Evolutionary conservation across 352 stramenopile species (phyloP).

Genomic region (Phytophthora lateralis): DNA sequence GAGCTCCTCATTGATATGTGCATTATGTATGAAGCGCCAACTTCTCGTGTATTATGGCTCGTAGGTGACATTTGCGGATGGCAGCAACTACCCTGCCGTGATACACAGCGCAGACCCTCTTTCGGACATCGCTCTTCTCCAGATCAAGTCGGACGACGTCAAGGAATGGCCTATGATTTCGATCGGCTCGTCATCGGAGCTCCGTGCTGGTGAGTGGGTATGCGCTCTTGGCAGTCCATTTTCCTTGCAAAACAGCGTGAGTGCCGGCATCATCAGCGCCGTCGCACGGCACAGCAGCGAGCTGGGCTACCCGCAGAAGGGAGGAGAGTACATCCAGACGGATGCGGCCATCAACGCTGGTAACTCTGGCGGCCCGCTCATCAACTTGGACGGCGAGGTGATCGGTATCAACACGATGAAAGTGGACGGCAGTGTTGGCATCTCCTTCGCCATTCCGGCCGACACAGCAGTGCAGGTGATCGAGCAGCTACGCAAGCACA

Average conservation of each 20-base stretch:
- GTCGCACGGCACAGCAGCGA: constrained; percentile 90
- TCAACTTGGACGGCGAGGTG: constrained; percentile 93
- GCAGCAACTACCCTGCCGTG: constrained; percentile 70
- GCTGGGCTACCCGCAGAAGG: constrained; percentile 80
- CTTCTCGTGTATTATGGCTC: not conserved
- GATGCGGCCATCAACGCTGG: constrained; percentile 94
- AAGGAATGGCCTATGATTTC: constrained; percentile 74
- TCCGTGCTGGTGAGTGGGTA: constrained; percentile 92
- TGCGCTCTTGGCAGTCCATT: constrained; percentile 92
- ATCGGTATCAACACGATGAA: constrained; percentile 97
- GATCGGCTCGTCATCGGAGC: constrained; percentile 69
- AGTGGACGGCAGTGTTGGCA: constrained; percentile 87
- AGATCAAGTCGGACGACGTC: constrained; percentile 69
- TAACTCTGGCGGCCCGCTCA: constrained; percentile 93
- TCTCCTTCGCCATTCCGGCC: constrained; percentile 94
- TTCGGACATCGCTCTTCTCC: constrained; percentile 92
- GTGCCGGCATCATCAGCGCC: constrained; percentile 91
- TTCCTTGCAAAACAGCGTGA: constrained; percentile 92
- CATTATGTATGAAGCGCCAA: constrained; percentile 1
- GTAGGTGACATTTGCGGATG: constrained; percentile 86
- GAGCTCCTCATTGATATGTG: not conserved
- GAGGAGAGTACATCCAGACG: constrained; percentile 93
- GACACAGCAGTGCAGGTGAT: constrained; percentile 91
- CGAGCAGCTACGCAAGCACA: constrained; percentile 86
- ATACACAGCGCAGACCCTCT: constrained; percentile 87